Conservation (phyloP, 495 filamentous ascomycete species). For the Aspergillus panamensis region DNA sequence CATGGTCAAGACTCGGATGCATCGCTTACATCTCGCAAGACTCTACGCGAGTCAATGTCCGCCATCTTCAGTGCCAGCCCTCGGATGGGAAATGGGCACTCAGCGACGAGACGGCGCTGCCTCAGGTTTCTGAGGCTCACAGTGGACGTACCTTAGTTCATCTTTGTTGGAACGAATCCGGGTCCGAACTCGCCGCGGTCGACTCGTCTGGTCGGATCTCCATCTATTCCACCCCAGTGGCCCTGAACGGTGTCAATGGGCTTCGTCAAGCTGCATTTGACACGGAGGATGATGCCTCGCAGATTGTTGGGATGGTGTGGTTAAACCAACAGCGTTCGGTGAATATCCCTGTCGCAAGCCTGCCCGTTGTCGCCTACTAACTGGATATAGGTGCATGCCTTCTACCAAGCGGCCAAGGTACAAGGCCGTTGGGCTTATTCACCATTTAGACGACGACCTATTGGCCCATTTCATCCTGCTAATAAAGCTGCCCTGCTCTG, state of each 20-base stretch:
- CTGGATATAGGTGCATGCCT: slow-evolving; percentile 44
- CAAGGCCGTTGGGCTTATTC: slow-evolving; percentile 52
- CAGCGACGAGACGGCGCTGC: slow-evolving; percentile 53
- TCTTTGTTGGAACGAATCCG: slow-evolving; percentile 73
- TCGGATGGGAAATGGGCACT: slow-evolving; percentile 75
- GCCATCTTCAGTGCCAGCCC: slow-evolving; percentile 65
- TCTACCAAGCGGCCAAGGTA: slow-evolving; percentile 48
- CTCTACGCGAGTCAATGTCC: slow-evolving; percentile 62
- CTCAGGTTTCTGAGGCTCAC: slow-evolving; percentile 43
- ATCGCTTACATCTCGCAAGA: slow-evolving; percentile 79
- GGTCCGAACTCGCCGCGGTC: slow-evolving; percentile 70
- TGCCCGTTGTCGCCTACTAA: not conserved
- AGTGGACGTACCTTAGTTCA: slow-evolving; percentile 59
- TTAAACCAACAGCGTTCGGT: slow-evolving; percentile 59
- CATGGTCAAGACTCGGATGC: slow-evolving; percentile 86
- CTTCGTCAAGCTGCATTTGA: slow-evolving; percentile 55
- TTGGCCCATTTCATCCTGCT: slow-evolving; percentile 65
- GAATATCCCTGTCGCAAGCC: slow-evolving; percentile 19
- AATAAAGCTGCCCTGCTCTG: slow-evolving; percentile 65
- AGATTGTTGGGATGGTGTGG: slow-evolving; percentile 84
- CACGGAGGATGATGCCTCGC: slow-evolving; percentile 64
- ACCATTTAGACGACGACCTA: slow-evolving; percentile 44
- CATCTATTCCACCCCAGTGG: slow-evolving; percentile 58
- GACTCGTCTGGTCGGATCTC: slow-evolving; percentile 71
- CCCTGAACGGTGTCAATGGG: slow-evolving; percentile 62